Conservation (phyloP, 768 basidiomycete species). For the Cubamyces lactineus region DNA sequence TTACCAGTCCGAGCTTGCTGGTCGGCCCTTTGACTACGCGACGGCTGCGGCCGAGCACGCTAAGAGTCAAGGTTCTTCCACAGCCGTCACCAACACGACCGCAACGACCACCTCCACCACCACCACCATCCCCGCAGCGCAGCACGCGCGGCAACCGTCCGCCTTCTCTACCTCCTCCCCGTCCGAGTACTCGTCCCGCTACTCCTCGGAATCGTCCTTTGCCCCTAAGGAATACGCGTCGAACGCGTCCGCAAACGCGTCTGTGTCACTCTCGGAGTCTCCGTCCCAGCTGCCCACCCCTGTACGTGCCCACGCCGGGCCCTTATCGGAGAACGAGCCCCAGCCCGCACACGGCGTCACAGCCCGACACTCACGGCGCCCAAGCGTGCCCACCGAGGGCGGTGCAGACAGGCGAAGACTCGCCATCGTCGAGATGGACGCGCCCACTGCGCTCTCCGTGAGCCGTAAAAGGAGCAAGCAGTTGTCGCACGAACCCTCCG, state of each 20-base stretch:
- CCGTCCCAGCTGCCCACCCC: neutral
- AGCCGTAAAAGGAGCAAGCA: conserved; percentile 28
- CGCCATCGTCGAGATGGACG: conserved; percentile 67
- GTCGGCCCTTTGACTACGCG: conserved; percentile 32
- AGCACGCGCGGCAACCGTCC: conserved; percentile 7
- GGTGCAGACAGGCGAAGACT: conserved; percentile 66
- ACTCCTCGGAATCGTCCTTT: conserved; percentile 15
- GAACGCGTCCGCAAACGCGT: neutral
- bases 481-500: conserved; percentile 3
- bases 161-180: conserved; percentile 37
- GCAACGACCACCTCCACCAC: neutral
- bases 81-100: conserved; percentile 17
- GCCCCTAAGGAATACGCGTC: no score
- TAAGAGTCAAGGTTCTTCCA: conserved; percentile 6
- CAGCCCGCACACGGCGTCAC: conserved; percentile 12
- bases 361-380: conserved; percentile 41
- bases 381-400: conserved; percentile 59
- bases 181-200: conserved; percentile 52
- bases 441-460: conserved; percentile 32
- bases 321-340: neutral
- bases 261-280: neutral
- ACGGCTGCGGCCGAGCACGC: conserved; percentile 22
- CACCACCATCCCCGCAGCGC: neutral
- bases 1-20: conserved; percentile 59
- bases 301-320: conserved; percentile 10